Conservation (phyloP, 108 stramenopile genomes). For the Parietichytrium sp. region DNA sequence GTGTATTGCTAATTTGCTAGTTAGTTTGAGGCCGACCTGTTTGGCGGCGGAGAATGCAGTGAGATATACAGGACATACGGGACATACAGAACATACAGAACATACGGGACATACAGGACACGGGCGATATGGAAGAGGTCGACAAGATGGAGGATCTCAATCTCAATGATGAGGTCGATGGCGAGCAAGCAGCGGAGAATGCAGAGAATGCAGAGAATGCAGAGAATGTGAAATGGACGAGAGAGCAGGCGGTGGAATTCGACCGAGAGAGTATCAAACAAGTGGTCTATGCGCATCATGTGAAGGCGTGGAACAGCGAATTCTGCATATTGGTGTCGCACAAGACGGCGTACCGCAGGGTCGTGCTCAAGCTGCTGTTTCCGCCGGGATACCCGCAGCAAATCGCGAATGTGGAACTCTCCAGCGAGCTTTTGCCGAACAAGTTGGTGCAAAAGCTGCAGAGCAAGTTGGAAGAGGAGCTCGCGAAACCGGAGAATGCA, state of each 20-base stretch:
- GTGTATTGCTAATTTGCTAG: too few species aligned
- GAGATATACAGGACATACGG: too few species aligned
- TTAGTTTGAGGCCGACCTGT: too few species aligned
- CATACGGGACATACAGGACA: too few species aligned
- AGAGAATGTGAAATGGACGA: neutral
- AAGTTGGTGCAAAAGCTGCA: slow-evolving; percentile 38
- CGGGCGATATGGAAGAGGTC: too few species aligned
- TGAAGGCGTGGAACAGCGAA: neutral
- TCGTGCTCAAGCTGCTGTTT: slow-evolving; percentile 1
- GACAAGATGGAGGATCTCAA: too few species aligned
- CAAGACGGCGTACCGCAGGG: slow-evolving; percentile 22
- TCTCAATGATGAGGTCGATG: too few species aligned
- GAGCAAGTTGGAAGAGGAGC: neutral
- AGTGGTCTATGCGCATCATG: slow-evolving; percentile 14
- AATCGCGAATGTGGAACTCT: neutral
- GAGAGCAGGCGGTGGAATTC: neutral
- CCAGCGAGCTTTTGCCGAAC: slow-evolving; percentile 5
- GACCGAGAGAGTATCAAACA: neutral
- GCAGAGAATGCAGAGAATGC: neutral
- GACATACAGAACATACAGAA: too few species aligned
- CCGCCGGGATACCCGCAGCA: neutral
- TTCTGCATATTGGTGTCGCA: slow-evolving; percentile 5
- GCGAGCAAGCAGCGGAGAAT: neutral
- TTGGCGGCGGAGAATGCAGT: too few species aligned
- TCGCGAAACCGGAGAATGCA: neutral